These are phyloP conservation scores for Climacium dendroides DNA, from an alignment of 225 moss, liverwort and hornwort genomes.

Conservation along the genomic window DNA sequence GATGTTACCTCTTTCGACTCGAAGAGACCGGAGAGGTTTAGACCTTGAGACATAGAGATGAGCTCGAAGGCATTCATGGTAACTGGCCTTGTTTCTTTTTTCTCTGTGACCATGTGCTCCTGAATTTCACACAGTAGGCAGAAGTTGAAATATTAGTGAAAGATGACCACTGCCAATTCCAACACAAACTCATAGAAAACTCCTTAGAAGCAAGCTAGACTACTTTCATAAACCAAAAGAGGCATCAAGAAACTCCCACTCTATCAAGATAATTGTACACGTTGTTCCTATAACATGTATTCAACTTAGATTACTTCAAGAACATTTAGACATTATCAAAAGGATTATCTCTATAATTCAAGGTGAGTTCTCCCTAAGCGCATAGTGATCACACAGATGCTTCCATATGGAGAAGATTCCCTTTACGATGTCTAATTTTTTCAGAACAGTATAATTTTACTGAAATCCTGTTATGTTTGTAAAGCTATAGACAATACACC, in stretches of 20 bases:
- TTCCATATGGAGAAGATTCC: neutral
- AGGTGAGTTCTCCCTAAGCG: no score
- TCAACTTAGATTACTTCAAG: neutral
- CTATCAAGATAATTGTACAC: neutral
- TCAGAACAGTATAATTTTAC: neutral
- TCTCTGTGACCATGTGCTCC: constrained; percentile 83
- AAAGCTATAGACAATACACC: neutral
- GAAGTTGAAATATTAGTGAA: neutral
- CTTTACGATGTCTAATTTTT: no score
- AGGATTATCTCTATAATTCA: neutral
- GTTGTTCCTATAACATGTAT: neutral
- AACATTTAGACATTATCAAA: neutral
- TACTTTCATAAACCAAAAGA: neutral
- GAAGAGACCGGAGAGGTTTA: constrained; percentile 84
- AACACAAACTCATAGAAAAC: neutral
- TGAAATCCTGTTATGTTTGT: neutral
- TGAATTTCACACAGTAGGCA: neutral
- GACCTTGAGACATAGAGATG: constrained; percentile 82
- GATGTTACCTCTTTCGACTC: constrained; percentile 39
- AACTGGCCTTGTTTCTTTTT: constrained; percentile 70
- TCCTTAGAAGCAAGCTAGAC: neutral
- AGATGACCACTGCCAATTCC: neutral
- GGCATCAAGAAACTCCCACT: neutral
- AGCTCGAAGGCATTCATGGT: constrained; percentile 97
- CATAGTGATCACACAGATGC: neutral